A percentile compares a stretch with the other conserved stretches of the same genome.
These are phyloP conservation scores for Suhomyces bokatorum DNA, from an alignment of 1,139 yeast species.

Conservation along the genomic window DNA sequence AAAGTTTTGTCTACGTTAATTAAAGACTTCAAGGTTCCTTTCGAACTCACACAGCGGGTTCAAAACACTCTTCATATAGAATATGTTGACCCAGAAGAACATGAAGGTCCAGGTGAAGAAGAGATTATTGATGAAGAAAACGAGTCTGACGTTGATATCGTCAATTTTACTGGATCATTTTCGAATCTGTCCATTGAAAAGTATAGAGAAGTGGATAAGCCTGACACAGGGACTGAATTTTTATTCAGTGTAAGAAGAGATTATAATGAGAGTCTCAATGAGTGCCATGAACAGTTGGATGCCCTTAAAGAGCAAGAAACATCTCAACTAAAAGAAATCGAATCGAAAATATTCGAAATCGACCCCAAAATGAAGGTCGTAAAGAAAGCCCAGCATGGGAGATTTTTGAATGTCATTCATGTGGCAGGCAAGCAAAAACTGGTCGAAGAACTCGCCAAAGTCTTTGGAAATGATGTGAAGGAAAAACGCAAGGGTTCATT, in stretches of 20 bases:
- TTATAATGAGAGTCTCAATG: slow-evolving; percentile 27
- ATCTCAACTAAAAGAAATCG: slow-evolving; percentile 22
- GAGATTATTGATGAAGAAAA: background rate
- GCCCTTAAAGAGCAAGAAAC: slow-evolving; percentile 27
- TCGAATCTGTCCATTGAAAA: slow-evolving; percentile 24
- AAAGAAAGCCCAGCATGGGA: slow-evolving; percentile 34
- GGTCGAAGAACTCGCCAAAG: slow-evolving; percentile 20
- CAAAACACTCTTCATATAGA: slow-evolving; percentile 28
- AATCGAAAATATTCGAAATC: slow-evolving; percentile 20
- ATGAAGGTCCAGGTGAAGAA: background rate
- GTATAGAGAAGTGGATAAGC: slow-evolving; percentile 16
- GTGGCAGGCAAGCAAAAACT: slow-evolving; percentile 36
- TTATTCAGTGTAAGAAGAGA: slow-evolving; percentile 32
- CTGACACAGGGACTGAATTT: slow-evolving; percentile 6
- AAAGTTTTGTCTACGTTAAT: slow-evolving; percentile 21
- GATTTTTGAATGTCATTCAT: slow-evolving; percentile 33
- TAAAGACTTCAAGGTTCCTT: slow-evolving; percentile 31
- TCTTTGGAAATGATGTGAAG: slow-evolving; percentile 27
- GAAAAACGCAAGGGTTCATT: slow-evolving; percentile 31
- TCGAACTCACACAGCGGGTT: slow-evolving; percentile 29
- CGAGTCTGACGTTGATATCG: background rate
- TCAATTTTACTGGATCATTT: slow-evolving; percentile 17
- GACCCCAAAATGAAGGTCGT: slow-evolving; percentile 33
- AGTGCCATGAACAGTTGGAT: slow-evolving; percentile 37
- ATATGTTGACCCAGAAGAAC: slow-evolving; percentile 6